Evolutionary conservation across 2,329 filamentous ascomycete genomes (phyloP).

Genomic region (Paecilomyces niveus): DNA sequence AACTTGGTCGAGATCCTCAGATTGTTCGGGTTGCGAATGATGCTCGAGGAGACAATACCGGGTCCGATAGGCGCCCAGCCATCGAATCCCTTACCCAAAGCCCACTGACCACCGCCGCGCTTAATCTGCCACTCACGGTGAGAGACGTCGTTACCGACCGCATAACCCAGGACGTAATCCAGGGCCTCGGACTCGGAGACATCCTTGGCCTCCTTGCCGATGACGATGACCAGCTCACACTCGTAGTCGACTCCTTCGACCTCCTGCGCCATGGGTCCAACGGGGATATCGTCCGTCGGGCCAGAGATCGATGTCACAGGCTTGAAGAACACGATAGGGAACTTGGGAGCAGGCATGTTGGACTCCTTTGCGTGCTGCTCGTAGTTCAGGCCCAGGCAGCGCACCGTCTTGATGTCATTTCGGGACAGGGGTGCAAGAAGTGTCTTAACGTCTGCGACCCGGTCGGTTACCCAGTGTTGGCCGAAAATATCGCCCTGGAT

Average conservation of each 20-base stretch:
- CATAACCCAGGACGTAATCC: slow-evolving; percentile 67
- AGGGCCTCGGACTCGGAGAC: slow-evolving; percentile 60
- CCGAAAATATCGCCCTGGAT: slow-evolving; percentile 62
- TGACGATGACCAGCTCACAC: slow-evolving; percentile 68
- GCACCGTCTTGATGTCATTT: slow-evolving; percentile 58
- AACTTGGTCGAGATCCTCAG: slow-evolving; percentile 40
- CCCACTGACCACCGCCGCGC: slow-evolving; percentile 63
- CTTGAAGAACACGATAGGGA: slow-evolving; percentile 69
- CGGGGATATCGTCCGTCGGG: slow-evolving; percentile 58
- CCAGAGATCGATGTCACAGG: slow-evolving; percentile 59
- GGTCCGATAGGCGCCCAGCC: slow-evolving; percentile 69
- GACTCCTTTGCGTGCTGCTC: slow-evolving; percentile 64
- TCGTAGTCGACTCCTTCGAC: slow-evolving; percentile 67
- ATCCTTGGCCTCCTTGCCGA: slow-evolving; percentile 60
- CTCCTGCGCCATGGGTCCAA: slow-evolving; percentile 59
- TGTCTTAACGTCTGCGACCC: slow-evolving; percentile 44
- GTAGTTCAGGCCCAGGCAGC: slow-evolving; percentile 67
- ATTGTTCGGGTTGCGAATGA: slow-evolving; percentile 38
- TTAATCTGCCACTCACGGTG: slow-evolving; percentile 71
- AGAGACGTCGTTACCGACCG: slow-evolving; percentile 71
- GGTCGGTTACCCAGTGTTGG: slow-evolving; percentile 56
- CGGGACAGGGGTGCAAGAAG: slow-evolving; percentile 59
- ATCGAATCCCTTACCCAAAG: slow-evolving; percentile 66
- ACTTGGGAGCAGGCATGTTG: slow-evolving; percentile 61
- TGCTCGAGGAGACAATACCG: slow-evolving; percentile 54